Evolutionary conservation across 2,329 filamentous ascomycete genomes (phyloP), one percentile per base, ranked within the genome.

Genomic region (Sporothrix mexicana): DNA sequence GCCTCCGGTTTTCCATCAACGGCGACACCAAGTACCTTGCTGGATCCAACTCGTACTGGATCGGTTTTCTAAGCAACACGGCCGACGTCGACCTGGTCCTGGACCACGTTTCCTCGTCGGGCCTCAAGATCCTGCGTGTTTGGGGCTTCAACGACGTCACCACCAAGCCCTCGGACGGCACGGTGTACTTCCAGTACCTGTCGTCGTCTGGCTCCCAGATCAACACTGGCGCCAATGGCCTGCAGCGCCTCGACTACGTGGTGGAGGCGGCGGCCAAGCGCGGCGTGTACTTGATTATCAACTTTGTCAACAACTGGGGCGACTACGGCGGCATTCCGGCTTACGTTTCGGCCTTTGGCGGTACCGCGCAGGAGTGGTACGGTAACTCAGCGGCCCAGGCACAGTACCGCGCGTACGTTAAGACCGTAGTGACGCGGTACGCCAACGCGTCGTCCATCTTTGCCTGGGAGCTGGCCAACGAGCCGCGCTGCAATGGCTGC

Each of bases 261-360:
- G 89, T 92, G 70, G 78, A 84, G 53, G 82, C 86, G 0, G 90
- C 90, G 5, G 88, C 90, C 79, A 82, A 83, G 71, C 83, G 87
- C 71, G 87, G 86, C 4, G 83, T 92, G 76, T 90, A 90, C 79
- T 81, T 92, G 5, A 90, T 92, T 74, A 86, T 90, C 77, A 87
- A 88, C 76, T 88, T 91, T 59, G 88, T 92, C 72, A 92, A 92
- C 81, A 88, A 92, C 81, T 93, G 90, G 90, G 83, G 83, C 64
- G 91, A 92, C 77, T 92, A 90, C 59, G 90, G 74, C 41, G 89
- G 90, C 66, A 90, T 91, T 81, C 82, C 83, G 12, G 86, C 87
- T 1, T 91, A 91, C 76, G 84, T 85, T 59, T 81, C 79, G 13
- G 86, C 85, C 1, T 90, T 87, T 72, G 88, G 87, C 51, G 85